These are phyloP conservation scores for Forsythia suspensa DNA, from an alignment of 257 asterid genomes.

Conservation along the genomic window DNA sequence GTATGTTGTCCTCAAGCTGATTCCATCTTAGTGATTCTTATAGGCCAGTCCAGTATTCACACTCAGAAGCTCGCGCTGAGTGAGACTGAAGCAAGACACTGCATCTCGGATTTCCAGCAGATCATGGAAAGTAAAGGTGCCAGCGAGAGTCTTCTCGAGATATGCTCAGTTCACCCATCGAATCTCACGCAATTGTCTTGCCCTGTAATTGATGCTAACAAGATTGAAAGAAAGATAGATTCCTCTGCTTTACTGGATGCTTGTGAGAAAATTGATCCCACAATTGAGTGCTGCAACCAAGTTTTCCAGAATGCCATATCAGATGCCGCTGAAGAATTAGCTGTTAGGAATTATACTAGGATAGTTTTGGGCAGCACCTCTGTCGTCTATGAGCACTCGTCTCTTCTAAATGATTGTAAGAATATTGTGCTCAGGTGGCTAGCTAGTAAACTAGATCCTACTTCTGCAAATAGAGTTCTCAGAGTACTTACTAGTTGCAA, in stretches of 20 bases:
- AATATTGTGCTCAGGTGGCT: constrained; percentile 34
- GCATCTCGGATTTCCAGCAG: constrained; percentile 38
- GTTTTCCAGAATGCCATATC: constrained; percentile 39
- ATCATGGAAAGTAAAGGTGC: constrained; percentile 39
- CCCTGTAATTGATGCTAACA: constrained; percentile 21
- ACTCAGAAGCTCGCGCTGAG: constrained; percentile 23
- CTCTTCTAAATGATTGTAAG: constrained; percentile 24
- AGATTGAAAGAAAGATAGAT: constrained; percentile 24
- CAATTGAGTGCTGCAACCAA: constrained; percentile 36
- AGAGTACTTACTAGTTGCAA: constrained; percentile 37
- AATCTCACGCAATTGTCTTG: constrained; percentile 31
- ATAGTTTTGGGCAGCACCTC: neutral
- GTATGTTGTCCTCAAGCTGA: constrained; percentile 41
- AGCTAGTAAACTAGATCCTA: constrained; percentile 31
- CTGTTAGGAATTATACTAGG: constrained; percentile 15
- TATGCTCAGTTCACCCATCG: constrained; percentile 30
- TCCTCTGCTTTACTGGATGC: constrained; percentile 25
- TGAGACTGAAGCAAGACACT: constrained; percentile 32
- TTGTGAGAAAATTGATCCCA: constrained; percentile 28
- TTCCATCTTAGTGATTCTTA: constrained; percentile 29
- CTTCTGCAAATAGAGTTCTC: constrained; percentile 31
- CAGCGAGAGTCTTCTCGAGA: constrained; percentile 24
- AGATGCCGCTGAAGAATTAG: constrained; percentile 28
- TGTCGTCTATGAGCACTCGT: constrained; percentile 4
- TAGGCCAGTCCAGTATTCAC: constrained; percentile 27